A percentile compares a stretch with the other conserved stretches of the same genome.
Evolutionary conservation across 257 asterid genomes (phyloP).

Genomic region (Ilex asprella): DNA sequence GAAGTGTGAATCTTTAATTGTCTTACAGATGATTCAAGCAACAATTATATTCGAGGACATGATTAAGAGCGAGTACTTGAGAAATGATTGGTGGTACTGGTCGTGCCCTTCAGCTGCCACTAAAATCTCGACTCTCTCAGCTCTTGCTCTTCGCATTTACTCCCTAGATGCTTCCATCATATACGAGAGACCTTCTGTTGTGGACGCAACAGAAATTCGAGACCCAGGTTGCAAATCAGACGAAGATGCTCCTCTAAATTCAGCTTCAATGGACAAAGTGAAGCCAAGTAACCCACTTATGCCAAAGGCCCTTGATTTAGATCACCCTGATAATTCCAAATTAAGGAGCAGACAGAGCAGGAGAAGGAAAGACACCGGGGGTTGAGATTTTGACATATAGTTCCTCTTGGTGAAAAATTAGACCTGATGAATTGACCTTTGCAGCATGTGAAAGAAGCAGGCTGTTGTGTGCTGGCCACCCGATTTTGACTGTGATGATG

Average conservation of each 20-base stretch:
- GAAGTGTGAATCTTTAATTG: not conserved
- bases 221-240: slow-evolving; percentile 34
- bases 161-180: slow-evolving; percentile 73
- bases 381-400: slow-evolving; percentile 16
- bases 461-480: not conserved
- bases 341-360: slow-evolving; percentile 69
- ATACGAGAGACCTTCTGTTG: slow-evolving; percentile 47
- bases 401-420: not conserved
- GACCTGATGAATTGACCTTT: not conserved
- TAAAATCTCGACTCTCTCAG: slow-evolving; percentile 62
- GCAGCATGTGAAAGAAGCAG: not conserved
- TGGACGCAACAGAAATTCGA: slow-evolving; percentile 14
- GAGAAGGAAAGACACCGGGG: slow-evolving; percentile 45
- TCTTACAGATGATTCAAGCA: slow-evolving; percentile 83
- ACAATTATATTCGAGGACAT: slow-evolving; percentile 62
- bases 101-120: slow-evolving; percentile 90
- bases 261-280: slow-evolving; percentile 20
- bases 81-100: slow-evolving; percentile 90
- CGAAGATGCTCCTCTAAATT: slow-evolving; percentile 32
- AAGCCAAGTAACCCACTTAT: slow-evolving; percentile 38
- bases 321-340: slow-evolving; percentile 55
- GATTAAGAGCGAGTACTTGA: slow-evolving; percentile 57
- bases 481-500: not conserved
- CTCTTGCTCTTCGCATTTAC: slow-evolving; percentile 75
- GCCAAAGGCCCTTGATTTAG: slow-evolving; percentile 49